Conservation (phyloP, 345 rosid species). For the Arabis alpina region DNA sequence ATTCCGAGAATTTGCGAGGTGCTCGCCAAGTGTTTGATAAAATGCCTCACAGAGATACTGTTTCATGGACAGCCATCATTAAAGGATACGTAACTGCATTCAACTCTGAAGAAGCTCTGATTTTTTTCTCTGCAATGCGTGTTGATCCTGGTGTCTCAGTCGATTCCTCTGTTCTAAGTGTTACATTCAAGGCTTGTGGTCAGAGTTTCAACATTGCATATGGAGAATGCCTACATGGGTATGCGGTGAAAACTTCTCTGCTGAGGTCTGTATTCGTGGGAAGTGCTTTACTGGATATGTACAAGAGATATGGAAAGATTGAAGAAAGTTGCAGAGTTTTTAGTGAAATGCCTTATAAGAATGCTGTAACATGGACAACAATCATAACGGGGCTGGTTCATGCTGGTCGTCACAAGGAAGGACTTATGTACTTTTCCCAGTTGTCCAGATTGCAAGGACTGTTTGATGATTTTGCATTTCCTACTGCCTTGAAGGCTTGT, state of each 20-base stretch:
- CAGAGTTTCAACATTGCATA: conserved; percentile 46
- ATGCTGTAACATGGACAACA: conserved; percentile 85
- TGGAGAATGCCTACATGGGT: conserved; percentile 76
- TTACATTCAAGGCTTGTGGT: conserved; percentile 78
- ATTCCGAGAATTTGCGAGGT: conserved; percentile 44
- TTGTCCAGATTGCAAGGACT: conserved; percentile 59
- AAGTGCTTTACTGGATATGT: conserved; percentile 74
- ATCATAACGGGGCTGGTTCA: conserved; percentile 78
- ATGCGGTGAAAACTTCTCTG: conserved; percentile 58
- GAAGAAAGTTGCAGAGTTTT: conserved; percentile 62
- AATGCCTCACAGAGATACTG: conserved; percentile 68
- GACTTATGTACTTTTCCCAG: conserved; percentile 62
- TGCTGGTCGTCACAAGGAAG: conserved; percentile 56
- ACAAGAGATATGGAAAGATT: conserved; percentile 57
- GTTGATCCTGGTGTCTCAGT: conserved; percentile 51
- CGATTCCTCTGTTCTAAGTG: conserved; percentile 72
- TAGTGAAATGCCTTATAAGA: conserved; percentile 64
- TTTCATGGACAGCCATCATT: conserved; percentile 79
- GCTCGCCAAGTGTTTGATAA: conserved; percentile 78
- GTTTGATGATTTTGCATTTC: conserved; percentile 61
- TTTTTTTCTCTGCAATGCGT: conserved; percentile 68
- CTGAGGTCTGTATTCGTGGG: conserved; percentile 72
- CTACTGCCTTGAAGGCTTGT: conserved; percentile 80
- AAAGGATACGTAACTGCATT: conserved; percentile 64
- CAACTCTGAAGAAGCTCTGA: conserved; percentile 59